Conservation (phyloP, 345 rosid species). For the Gossypium herbaceum region DNA sequence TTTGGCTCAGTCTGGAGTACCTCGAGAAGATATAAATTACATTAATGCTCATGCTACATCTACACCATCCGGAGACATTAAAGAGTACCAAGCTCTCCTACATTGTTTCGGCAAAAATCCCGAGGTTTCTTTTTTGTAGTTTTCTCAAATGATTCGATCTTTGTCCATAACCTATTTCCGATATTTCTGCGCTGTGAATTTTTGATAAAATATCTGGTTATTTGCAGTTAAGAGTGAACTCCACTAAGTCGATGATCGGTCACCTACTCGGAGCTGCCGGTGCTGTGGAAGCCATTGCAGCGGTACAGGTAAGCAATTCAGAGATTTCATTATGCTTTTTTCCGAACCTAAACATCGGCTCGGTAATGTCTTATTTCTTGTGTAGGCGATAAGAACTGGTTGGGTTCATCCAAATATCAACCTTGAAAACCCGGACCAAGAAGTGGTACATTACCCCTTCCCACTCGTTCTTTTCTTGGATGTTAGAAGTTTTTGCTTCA, state of each 20-base stretch:
- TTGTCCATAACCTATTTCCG: not conserved
- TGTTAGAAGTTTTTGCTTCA: not conserved
- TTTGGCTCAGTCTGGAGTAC: constrained; percentile 63
- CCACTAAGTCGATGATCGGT: constrained; percentile 95
- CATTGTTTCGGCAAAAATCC: constrained; percentile 78
- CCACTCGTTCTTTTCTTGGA: not conserved
- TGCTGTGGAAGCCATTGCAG: constrained; percentile 85
- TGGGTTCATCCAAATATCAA: constrained; percentile 98
- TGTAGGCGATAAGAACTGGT: constrained; percentile 86
- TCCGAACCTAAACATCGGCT: not conserved
- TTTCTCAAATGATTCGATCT: not conserved
- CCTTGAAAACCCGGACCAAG: constrained; percentile 75
- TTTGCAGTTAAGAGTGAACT: constrained; percentile 68
- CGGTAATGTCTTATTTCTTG: constrained; percentile 13
- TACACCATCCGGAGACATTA: constrained; percentile 83
- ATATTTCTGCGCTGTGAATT: constrained; percentile 9
- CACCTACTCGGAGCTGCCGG: constrained; percentile 95
- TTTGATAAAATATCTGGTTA: constrained; percentile 17
- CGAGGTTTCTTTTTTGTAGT: constrained; percentile 38
- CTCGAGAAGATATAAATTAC: constrained; percentile 71
- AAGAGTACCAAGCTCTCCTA: constrained; percentile 74
- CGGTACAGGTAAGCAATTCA: constrained; percentile 59
- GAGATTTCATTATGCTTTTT: not conserved
- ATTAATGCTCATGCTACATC: constrained; percentile 97
- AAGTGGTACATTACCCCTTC: constrained; percentile 51